Evolutionary conservation across 805 yeast species (phyloP).

Genomic region (Pichia nanzhaoensis): DNA sequence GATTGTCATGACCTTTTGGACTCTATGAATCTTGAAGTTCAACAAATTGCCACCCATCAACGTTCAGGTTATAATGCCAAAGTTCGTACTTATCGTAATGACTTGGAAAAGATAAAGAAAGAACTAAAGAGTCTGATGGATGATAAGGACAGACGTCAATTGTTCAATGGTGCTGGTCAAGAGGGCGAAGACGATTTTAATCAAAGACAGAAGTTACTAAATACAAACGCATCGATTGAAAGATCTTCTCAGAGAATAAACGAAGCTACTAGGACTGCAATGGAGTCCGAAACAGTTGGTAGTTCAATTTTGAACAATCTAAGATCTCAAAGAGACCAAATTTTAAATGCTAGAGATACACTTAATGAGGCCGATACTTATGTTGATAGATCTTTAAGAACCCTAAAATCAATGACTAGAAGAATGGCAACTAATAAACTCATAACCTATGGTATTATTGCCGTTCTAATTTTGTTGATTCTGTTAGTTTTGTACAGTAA

Average conservation of each 20-base stretch:
- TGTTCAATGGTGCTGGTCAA: slow-evolving; percentile 54
- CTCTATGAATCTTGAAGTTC: slow-evolving; percentile 83
- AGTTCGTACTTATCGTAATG: slow-evolving; percentile 62
- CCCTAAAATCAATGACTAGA: slow-evolving; percentile 86
- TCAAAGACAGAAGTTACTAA: slow-evolving; percentile 76
- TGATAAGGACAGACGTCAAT: slow-evolving; percentile 60
- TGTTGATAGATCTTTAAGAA: slow-evolving; percentile 82
- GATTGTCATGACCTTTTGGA: slow-evolving; percentile 77
- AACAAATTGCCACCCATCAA: slow-evolving; percentile 67
- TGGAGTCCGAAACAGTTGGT: slow-evolving; percentile 89
- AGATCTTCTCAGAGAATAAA: slow-evolving; percentile 75
- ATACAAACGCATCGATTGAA: slow-evolving; percentile 74
- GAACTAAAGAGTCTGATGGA: slow-evolving; percentile 53
- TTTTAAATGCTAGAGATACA: slow-evolving; percentile 78
- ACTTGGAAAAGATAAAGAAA: slow-evolving; percentile 50
- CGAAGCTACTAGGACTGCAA: slow-evolving; percentile 84
- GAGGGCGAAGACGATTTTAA: slow-evolving; percentile 35
- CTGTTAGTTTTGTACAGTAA: slow-evolving; percentile 79
- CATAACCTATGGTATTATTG: slow-evolving; percentile 87
- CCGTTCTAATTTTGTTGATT: slow-evolving; percentile 74
- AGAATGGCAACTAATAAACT: slow-evolving; percentile 86
- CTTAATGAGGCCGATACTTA: slow-evolving; percentile 85
- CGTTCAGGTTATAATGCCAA: slow-evolving; percentile 70
- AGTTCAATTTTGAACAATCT: slow-evolving; percentile 83
- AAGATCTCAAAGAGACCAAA: slow-evolving; percentile 90